Evolutionary conservation across 1,139 yeast genomes (phyloP), one percentile per base, ranked within the genome.

Genomic region (Scheffersomyces stambukii): DNA sequence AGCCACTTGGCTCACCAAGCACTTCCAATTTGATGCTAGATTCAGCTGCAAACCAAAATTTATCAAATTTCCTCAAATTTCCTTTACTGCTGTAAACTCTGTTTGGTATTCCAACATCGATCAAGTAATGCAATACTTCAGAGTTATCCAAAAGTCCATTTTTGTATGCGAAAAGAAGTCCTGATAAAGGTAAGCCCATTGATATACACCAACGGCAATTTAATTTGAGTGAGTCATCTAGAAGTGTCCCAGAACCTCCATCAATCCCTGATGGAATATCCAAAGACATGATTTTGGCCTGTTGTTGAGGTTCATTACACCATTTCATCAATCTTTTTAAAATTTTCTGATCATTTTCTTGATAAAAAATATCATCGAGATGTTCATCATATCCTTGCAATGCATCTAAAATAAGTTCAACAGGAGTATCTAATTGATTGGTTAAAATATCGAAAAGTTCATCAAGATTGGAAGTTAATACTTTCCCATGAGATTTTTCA

Each of bases 251-350:
- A 0, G 93, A 78, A 4, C 94, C 85, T 6, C 93, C 81, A 47
- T 86, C 95, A 23, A 83, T 64, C 6, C 96, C 96, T 0, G 89
- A 73, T 3, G 95, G 93, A 19, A 84, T 74, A 46, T 86, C 95
- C 16, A 88, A 53, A 0, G 95, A 81, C 62, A 84, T 60, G 9
- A 79, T 59, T 27, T 75, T 70, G 6, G 70, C 59, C 25, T 60
- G 59, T 22, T 60, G 63, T 9, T 50, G 50, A n/a, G 70, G 70
- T 28, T 60, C 61, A 40, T 82, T 81, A 37, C 83, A 75, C 95
- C 96, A 88, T 11, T 57, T 57, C 16, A 84, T 68, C 14, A 81
- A 45, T n/a, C 57, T 48, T 6, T 47, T 43, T n/a, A 75, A 71
- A 4, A 56, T 54, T 16, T 59, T 49, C 16, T 70, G 55, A 34